Evolutionary conservation across 2,329 filamentous ascomycete genomes (phyloP), one percentile per base, ranked within the genome.

Genomic region (Trichoderma afroharzianum): DNA sequence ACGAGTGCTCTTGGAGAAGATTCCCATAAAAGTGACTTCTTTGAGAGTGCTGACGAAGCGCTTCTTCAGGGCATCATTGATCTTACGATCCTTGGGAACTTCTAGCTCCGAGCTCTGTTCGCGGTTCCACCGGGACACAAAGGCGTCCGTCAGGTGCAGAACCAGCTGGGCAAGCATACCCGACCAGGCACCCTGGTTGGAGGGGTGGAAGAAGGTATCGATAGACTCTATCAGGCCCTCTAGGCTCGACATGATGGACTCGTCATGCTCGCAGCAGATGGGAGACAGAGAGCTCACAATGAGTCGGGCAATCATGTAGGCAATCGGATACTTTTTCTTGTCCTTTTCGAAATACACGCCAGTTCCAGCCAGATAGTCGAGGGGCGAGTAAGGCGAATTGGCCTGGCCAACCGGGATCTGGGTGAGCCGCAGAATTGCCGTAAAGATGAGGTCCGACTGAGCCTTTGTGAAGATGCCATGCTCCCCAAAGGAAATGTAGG

Each of bases 161-260:
- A 96, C 93, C 68, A 99, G 86, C 81, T 98, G 95, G 3, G 94
- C 92, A 57, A 99, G 84, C 74, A 95, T 92, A 77, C 90, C 94
- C 1, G 95, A 97, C 96, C 96, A 99, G 15, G 85, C 85, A 15
- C 96, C 96, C 67, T 95, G 93, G 80, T 99, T 99, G 3, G 96
- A 99, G 2, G 96, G 96, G 77, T 99, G 96, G 85, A 98, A 99
- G 81, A 99, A 99, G 0, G 96, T 99, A 81, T 99, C 96, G 61
- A 98, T 92, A 3, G 95, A 96, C 80, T 98, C 93, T 75, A 99
- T 92, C 67, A 99, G 85, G 0, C 93, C 95, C 80, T 99, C 95
- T 6, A 99, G 87, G 74, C 93, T 93, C 39, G 92, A 89, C 76
- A 99, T 82, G 57, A 97, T 89, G 1, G 95, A 98, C 70, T 91